phyloP scores from a whole-genome alignment of 495 filamentous ascomycete species.

The Penicillium soppii region DNA sequence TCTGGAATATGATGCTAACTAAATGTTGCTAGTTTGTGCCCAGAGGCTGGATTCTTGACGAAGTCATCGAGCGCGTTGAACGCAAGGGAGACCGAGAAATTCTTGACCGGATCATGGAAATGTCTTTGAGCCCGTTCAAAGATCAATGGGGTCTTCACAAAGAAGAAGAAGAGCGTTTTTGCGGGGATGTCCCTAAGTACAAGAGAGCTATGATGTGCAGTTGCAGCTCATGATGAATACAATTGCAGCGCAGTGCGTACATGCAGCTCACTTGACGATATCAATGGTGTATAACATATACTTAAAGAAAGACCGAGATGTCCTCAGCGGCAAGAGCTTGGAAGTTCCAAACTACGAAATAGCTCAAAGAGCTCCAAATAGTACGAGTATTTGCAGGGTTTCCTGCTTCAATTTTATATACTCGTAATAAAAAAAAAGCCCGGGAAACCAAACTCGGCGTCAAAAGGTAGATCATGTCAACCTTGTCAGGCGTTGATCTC shows the following conservation, averaged over 20 bases:
- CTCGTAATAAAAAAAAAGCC: not conserved
- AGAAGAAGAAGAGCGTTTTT: conserved; percentile 79
- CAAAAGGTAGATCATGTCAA: conserved; percentile 11
- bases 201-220: conserved; percentile 87
- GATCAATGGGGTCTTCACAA: conserved; percentile 70
- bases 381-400: conserved; percentile 3
- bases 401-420: conserved; percentile 3
- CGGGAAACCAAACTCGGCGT: not conserved
- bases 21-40: conserved; percentile 63
- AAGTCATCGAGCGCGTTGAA: conserved; percentile 85
- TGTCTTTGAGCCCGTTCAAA: conserved; percentile 79
- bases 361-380: not conserved
- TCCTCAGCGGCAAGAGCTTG: too few relatives aligned
- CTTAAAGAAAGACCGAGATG: too few relatives aligned
- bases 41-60: conserved; percentile 87
- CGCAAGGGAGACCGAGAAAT: conserved; percentile 78
- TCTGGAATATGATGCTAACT: not conserved
- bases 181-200: conserved; percentile 77
- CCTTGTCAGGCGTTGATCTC: conserved; percentile 11
- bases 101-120: conserved; percentile 69
- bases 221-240: conserved; percentile 56
- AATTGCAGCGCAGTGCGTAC: not conserved
- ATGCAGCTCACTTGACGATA: not conserved
- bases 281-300: too few relatives aligned
- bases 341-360: not conserved